Evolutionary conservation across 169 alveolate genomes (phyloP), one percentile per base, ranked within the genome.

Genomic region (Theileria annulata): DNA sequence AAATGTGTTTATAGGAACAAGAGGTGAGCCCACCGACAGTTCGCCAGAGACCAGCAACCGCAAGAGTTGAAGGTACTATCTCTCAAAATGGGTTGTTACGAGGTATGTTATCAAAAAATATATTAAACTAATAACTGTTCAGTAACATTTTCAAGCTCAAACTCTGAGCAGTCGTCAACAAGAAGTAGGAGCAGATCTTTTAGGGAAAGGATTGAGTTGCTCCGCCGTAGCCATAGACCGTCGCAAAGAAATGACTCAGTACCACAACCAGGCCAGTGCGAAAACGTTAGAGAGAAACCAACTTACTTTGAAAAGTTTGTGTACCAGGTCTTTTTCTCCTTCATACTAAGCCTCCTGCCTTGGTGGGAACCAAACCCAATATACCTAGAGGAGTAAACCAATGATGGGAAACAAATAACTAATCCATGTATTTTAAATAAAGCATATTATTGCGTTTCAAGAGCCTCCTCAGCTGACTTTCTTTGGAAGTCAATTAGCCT

Each of bases 301-400:
- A 60, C 90, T 69, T 56, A 77, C 77, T 3, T 83, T 1, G 92
- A 80, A 58, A 86, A 87, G 80, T 51, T 60, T 42, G 68, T 82
- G 59, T 90, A 90, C 85, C 94, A 90, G 49, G 67, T 86, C 23
- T 85, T 90, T 19, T 87, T 69, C 23, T 80, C 91, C 69, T 90
- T 77, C 77, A 37, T 90, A 17, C 77, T 90, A 80, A 90, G 93
- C 51, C 58, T 90, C 27, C 35, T 90, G 23, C 94, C 94, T 1
- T 90, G 94, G 94, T 90, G 94, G 94, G 92, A 83, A 23, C 94
- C 94, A 21, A 88, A 90, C 58, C 90, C 87, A 42, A 78, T 71
- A 4, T 90, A 90, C 71, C 71, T 90, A 58, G 88, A 77, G 73
- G 91, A 74, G 37, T 79, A 80, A 75, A 70, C 47, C 8, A 35